Percentiles rank a stretch among this genome's conserved stretches.
Conservation (phyloP, 495 filamentous ascomycete species). For the Penicillium waksmanii region DNA sequence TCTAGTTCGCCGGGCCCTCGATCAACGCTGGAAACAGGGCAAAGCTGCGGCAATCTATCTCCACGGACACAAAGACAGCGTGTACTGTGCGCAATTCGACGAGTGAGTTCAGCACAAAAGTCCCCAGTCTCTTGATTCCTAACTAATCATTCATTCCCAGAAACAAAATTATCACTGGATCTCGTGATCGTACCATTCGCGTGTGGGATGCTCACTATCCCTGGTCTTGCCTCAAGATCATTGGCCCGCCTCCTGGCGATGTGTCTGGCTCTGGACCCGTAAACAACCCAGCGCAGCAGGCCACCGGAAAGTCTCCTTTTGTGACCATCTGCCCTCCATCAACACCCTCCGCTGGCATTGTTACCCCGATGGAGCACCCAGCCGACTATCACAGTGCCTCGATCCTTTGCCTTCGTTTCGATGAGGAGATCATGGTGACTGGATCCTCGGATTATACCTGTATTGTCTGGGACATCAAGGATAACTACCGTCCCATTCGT, state of each 20-base stretch:
- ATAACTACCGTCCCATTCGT: slow-evolving; percentile 74
- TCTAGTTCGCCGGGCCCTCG: slow-evolving; percentile 70
- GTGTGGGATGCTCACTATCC: slow-evolving; percentile 89
- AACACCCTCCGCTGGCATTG: slow-evolving; percentile 34
- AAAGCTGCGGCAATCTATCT: slow-evolving; percentile 82
- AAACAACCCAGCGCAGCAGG: slow-evolving; percentile 43
- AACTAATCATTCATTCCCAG: slow-evolving; percentile 41
- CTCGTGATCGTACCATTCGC: slow-evolving; percentile 90
- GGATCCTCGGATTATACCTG: slow-evolving; percentile 91
- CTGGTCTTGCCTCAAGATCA: slow-evolving; percentile 78
- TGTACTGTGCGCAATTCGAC: slow-evolving; percentile 98
- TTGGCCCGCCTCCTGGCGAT: slow-evolving; percentile 56
- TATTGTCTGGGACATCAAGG: slow-evolving; percentile 85
- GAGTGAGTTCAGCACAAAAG: slow-evolving; percentile 60
- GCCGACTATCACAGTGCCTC: slow-evolving; percentile 76
- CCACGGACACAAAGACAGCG: slow-evolving; percentile 89
- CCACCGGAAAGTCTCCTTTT: slow-evolving; percentile 47
- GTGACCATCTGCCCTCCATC: slow-evolving; percentile 49
- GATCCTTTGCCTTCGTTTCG: slow-evolving; percentile 93
- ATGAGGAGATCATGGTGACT: slow-evolving; percentile 88
- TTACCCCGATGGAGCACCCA: slow-evolving; percentile 32
- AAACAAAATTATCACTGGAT: slow-evolving; percentile 94
- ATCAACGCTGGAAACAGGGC: slow-evolving; percentile 77
- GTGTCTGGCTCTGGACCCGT: slow-evolving; percentile 34
- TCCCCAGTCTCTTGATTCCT: slow-evolving; percentile 3